A percentile compares a stretch with the other conserved stretches of the same genome.
Evolutionary conservation across 345 rosid genomes (phyloP).

Genomic region (Rhodamnia rubescens): DNA sequence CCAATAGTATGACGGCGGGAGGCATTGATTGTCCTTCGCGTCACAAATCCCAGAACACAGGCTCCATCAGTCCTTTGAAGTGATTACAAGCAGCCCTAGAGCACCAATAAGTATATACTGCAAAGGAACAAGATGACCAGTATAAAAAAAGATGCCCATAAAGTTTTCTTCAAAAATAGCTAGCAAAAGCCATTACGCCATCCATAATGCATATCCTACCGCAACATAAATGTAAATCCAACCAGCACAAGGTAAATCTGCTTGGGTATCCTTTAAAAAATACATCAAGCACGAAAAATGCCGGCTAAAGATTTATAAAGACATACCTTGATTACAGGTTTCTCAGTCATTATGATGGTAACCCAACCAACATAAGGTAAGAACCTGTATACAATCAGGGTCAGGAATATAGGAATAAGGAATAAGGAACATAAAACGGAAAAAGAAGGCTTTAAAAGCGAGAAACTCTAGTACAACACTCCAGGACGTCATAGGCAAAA

Average conservation of each 20-base stretch:
- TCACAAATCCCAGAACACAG: background rate
- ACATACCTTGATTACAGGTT: slow-evolving; percentile 75
- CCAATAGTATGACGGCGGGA: background rate
- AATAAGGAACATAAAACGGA: background rate
- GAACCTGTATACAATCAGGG: slow-evolving; percentile 29
- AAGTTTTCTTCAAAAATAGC: background rate
- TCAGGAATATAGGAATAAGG: background rate
- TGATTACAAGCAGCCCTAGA: slow-evolving; percentile 76
- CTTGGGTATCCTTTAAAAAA: background rate
- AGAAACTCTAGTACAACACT: background rate
- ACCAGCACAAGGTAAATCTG: background rate
- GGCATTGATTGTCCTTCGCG: background rate
- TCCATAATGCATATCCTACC: background rate
- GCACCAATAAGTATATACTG: slow-evolving; percentile 85
- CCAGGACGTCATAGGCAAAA: background rate
- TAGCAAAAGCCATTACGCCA: background rate
- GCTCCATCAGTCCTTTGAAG: slow-evolving; percentile 61
- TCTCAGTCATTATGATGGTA: slow-evolving; percentile 94
- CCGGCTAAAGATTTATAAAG: background rate
- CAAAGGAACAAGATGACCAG: slow-evolving; percentile 11
- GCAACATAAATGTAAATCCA: background rate
- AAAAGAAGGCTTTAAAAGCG: background rate
- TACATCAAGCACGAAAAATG: background rate
- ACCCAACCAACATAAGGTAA: slow-evolving; percentile 93
- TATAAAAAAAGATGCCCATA: background rate